Evolutionary conservation across 306 rosid genomes (phyloP).

Genomic region (Sphenostylis stenocarpa): DNA sequence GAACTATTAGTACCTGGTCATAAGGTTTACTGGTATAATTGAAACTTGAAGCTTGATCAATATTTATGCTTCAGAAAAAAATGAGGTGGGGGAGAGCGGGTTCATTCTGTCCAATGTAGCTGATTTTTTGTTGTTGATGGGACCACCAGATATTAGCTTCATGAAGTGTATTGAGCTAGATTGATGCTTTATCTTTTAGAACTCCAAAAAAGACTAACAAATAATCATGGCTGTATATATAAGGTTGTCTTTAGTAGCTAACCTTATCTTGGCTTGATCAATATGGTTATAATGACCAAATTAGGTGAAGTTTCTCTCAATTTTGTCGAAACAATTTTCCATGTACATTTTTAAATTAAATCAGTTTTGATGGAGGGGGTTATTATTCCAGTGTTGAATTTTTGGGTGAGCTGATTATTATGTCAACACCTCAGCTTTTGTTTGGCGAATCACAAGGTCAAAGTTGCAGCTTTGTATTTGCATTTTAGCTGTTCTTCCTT

Average conservation of each 20-base stretch:
- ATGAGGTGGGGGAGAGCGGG: neutral
- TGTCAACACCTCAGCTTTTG: neutral
- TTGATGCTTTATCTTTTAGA: neutral
- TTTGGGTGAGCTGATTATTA: neutral
- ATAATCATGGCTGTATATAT: neutral
- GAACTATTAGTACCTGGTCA: neutral
- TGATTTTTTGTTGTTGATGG: neutral
- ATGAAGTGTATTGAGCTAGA: slow-evolving; percentile 2
- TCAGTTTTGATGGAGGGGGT: neutral
- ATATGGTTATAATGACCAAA: neutral
- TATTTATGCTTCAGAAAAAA: neutral
- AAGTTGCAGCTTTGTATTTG: neutral
- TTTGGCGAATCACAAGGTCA: neutral
- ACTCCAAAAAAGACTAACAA: neutral
- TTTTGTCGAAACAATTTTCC: neutral
- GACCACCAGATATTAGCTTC: neutral
- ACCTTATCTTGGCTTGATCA: neutral
- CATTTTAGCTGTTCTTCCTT: neutral
- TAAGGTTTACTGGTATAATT: neutral
- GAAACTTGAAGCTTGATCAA: neutral
- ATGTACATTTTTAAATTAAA: neutral
- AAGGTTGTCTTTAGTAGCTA: neutral
- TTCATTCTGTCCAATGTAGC: neutral
- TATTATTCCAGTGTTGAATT: slow-evolving; percentile 3
- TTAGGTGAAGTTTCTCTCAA: slow-evolving; percentile 4